Percentiles rank a stretch among this genome's conserved stretches.
Evolutionary conservation across 208 protist genomes (phyloP).

Genomic region (Lotmaria passim): DNA sequence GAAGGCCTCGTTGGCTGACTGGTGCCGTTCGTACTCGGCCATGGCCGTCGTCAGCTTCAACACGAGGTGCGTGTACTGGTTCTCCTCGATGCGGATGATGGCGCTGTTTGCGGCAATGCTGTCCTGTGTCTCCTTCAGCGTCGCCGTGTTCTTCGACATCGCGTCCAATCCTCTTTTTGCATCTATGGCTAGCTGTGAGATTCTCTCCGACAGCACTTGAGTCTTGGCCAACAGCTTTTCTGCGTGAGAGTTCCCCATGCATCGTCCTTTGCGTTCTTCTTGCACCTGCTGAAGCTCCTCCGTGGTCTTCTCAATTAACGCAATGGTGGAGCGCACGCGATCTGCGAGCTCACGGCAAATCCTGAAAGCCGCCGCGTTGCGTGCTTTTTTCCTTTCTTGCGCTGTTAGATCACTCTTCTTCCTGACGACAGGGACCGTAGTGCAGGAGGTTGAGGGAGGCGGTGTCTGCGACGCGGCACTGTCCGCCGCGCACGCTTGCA

Average conservation of each 20-base stretch:
- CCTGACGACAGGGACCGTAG: too few species aligned
- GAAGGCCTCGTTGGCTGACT: conserved; percentile 58
- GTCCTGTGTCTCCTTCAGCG: conserved; percentile 67
- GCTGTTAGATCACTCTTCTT: too few species aligned
- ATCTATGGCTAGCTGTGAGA: neutral
- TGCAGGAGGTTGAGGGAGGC: too few species aligned
- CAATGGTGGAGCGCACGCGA: neutral
- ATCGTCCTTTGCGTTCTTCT: too few species aligned
- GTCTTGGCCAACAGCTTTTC: too few species aligned
- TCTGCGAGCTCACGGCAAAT: neutral
- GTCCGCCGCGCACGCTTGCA: too few species aligned
- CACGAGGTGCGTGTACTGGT: conserved; percentile 76
- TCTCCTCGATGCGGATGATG: conserved; percentile 88
- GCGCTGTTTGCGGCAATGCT: conserved; percentile 68
- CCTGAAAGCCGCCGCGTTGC: too few species aligned
- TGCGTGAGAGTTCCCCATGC: too few species aligned
- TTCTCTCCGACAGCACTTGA: neutral
- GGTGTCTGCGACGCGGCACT: too few species aligned
- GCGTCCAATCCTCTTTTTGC: conserved; percentile 26
- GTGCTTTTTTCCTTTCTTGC: too few species aligned
- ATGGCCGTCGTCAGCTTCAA: conserved; percentile 55
- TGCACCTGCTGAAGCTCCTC: too few species aligned
- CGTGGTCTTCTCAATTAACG: neutral
- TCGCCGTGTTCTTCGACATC: conserved; percentile 70
- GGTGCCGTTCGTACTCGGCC: conserved; percentile 67